Evolutionary conservation across 1,139 yeast genomes (phyloP).

Genomic region (Candida sp.): DNA sequence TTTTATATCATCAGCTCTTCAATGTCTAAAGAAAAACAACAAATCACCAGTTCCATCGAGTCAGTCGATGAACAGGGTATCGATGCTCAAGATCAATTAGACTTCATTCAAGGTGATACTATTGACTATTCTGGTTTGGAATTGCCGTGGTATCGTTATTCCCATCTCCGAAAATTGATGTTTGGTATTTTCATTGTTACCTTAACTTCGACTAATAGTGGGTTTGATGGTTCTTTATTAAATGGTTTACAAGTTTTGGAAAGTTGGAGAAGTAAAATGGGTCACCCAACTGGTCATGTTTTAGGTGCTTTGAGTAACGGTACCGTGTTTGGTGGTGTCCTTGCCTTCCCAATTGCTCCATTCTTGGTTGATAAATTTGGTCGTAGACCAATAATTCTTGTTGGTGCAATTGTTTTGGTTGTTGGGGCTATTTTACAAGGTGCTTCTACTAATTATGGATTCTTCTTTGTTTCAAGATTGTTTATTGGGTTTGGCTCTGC

Average conservation of each 20-base stretch:
- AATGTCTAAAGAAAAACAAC: too few species aligned
- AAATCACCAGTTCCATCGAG: too few species aligned
- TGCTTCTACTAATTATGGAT: conserved; percentile 32
- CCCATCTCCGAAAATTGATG: conserved; percentile 35
- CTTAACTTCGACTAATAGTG: conserved; percentile 45
- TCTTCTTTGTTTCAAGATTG: conserved; percentile 35
- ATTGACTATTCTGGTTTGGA: conserved; percentile 4
- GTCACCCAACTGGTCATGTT: conserved; percentile 37
- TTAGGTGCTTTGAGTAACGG: conserved; percentile 45
- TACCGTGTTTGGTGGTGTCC: conserved; percentile 19
- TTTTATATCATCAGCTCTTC: too few species aligned
- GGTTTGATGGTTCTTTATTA: conserved; percentile 51
- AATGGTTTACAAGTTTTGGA: conserved; percentile 47
- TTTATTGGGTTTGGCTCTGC: conserved; percentile 41
- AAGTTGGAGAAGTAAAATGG: conserved; percentile 32
- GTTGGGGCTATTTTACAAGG: conserved; percentile 44
- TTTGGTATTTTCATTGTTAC: conserved; percentile 34
- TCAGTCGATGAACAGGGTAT: not conserved
- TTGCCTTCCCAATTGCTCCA: conserved; percentile 20
- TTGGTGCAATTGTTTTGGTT: conserved; percentile 23
- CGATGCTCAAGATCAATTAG: not conserved
- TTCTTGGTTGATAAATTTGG: conserved; percentile 27
- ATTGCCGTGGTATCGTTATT: conserved; percentile 18
- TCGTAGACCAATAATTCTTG: conserved; percentile 25
- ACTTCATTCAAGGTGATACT: not conserved